Percentiles rank a stretch among this genome's conserved stretches.
Conservation (phyloP, 2,329 filamentous ascomycete genomes). For the Colletotrichum truncatum region DNA sequence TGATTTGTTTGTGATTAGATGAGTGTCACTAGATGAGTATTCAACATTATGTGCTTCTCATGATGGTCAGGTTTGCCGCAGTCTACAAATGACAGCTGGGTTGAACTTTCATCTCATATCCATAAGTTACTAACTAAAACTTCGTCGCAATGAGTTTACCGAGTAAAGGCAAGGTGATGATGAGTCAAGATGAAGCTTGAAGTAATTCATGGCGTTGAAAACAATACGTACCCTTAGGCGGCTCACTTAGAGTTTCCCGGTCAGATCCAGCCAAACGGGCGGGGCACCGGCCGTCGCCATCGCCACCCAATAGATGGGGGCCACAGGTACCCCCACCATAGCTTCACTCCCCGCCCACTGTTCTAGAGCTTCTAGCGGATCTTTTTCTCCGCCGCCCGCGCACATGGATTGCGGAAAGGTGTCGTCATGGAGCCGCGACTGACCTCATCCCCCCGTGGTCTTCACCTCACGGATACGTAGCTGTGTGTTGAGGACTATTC, state of each 20-base stretch:
- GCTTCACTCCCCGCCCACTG: not conserved
- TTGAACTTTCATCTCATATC: too few relatives aligned
- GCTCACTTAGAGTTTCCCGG: not conserved
- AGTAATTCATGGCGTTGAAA: not conserved
- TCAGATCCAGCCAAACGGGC: not conserved
- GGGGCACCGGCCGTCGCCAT: not conserved
- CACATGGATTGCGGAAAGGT: slow-evolving; percentile 3
- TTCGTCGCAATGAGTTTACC: too few relatives aligned
- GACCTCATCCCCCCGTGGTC: slow-evolving; percentile 20
- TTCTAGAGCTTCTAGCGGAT: not conserved
- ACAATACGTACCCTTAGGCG: not conserved
- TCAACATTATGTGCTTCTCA: too few relatives aligned
- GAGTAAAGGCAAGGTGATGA: too few relatives aligned
- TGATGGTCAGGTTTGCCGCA: too few relatives aligned
- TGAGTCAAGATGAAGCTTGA: too few relatives aligned
- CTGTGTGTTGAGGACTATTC: not conserved
- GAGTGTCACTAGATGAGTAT: not conserved
- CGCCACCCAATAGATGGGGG: not conserved
- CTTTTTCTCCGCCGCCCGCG: not conserved
- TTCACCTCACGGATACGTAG: slow-evolving; percentile 1
- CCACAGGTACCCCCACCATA: not conserved
- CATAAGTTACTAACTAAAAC: too few relatives aligned
- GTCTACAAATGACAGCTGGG: too few relatives aligned
- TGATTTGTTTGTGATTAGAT: not conserved
- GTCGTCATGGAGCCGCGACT: slow-evolving; percentile 27